Base-by-base conservation (phyloP, 208 protist species). In the Crithidia brevicula region DNA sequence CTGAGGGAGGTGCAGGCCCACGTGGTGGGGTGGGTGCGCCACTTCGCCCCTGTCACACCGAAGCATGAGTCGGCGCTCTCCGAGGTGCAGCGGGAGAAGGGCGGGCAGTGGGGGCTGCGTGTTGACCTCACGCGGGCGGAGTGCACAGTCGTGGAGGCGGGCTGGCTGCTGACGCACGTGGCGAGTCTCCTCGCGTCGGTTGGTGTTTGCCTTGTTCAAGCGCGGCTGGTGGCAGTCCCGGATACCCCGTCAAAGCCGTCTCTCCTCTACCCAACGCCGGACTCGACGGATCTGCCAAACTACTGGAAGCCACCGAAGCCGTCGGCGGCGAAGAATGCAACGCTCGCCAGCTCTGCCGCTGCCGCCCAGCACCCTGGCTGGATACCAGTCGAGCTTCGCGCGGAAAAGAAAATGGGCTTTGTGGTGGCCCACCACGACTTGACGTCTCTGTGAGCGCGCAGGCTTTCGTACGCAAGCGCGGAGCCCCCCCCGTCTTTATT, bases 111-210 rank as follows among this genome's bases (percentile, higher is more conserved):
- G 49, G 30, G 40, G 7, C 15, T 73, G 42, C 49, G 49, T 2
- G 51, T 67, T 23, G 70, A 76, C 40, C 10, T 76, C 38, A 70
- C 70, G n/a, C 42, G 59, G 15, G 42, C 40, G 4, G 7, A 46
- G n/a, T 52, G 62, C 46, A 70, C 53, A 15, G 70, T 76, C 7
- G 30, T 76, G 16, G 61, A 66, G 27, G 70, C 54, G 15, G 70
- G 62, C 47, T 76, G 70, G 62, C 70, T 76, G n/a, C 16, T 70
- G 52, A 33, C 66, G 10, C 62, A 53, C n/a, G 4, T 76, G 4
- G 47, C 53, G 0, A 45, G 53, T 27, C 47, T 76, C 15, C 34
- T 69, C 31, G 33, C 62, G 7, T 49, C 62, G 0, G 25, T 68
- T 15, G 70, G 70, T 2, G 22, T 76, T 4, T 23, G 23, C 22